These are phyloP conservation scores for Mycena leptocephala DNA, from an alignment of 768 basidiomycete species.

Conservation along the genomic window DNA sequence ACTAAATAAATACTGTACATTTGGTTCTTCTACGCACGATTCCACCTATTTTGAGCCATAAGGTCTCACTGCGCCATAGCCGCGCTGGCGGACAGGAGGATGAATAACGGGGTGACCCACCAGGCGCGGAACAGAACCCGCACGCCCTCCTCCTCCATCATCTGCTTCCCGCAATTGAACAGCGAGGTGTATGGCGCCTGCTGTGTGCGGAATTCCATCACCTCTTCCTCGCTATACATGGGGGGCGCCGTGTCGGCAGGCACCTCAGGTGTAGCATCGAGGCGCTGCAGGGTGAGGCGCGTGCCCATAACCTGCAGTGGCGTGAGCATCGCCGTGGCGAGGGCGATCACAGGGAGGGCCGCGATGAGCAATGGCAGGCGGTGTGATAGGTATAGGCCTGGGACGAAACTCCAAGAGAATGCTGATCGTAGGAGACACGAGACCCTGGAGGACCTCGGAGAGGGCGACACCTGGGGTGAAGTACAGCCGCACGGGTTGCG, in stretches of 20 bases:
- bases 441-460: background rate
- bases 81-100: background rate
- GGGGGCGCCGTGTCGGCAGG: background rate
- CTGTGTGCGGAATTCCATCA: slow-evolving; percentile 27
- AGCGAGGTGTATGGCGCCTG: slow-evolving; percentile 23
- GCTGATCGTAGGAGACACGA: background rate
- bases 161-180: slow-evolving; percentile 16
- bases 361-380: background rate
- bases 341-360: background rate
- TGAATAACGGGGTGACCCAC: slow-evolving; percentile 27
- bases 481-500: slow-evolving; percentile 22
- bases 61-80: background rate
- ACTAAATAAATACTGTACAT: too few species aligned
- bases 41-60: too few species aligned
- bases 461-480: slow-evolving; percentile 27
- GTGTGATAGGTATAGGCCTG: background rate
- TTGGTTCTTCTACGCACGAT: too few species aligned
- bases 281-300: slow-evolving; percentile 31
- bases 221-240: slow-evolving; percentile 8
- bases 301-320: slow-evolving; percentile 24
- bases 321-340: slow-evolving; percentile 20
- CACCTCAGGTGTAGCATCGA: background rate
- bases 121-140: slow-evolving; percentile 30
- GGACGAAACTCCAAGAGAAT: background rate
- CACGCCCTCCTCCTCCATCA: slow-evolving; percentile 25